Evolutionary conservation across 768 basidiomycete species (phyloP).

Genomic region (Rhodocollybia butyracea): DNA sequence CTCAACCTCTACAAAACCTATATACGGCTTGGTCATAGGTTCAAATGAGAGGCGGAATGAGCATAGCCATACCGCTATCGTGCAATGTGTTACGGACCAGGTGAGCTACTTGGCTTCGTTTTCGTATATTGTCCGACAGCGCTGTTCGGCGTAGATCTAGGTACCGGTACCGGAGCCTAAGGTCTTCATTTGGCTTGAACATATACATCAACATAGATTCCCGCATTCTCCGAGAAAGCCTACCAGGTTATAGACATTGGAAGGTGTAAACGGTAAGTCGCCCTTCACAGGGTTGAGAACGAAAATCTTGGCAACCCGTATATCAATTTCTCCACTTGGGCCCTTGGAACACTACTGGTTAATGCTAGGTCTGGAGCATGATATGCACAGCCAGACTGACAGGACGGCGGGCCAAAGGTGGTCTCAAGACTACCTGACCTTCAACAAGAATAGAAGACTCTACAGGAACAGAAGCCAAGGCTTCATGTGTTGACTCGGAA

Average conservation of each 20-base stretch:
- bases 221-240: constrained; percentile 23
- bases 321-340: constrained; percentile 74
- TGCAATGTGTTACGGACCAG: constrained; percentile 71
- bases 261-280: constrained; percentile 82
- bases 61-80: constrained; percentile 54
- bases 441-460: constrained; percentile 78
- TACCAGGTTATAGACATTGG: constrained; percentile 72
- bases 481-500: constrained; percentile 24
- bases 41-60: constrained; percentile 8
- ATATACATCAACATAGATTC: not conserved
- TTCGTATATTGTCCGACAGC: constrained; percentile 76
- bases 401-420: constrained; percentile 55
- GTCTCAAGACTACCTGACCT: constrained; percentile 68
- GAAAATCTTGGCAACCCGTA: constrained; percentile 64
- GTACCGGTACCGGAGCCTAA: constrained; percentile 82
- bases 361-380: constrained; percentile 1
- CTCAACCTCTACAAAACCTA: constrained; percentile 91
- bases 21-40: constrained; percentile 12
- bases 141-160: constrained; percentile 80
- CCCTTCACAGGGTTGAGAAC: constrained; percentile 77
- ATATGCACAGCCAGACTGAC: constrained; percentile 35
- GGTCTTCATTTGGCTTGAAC: constrained; percentile 76
- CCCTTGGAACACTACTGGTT: constrained; percentile 32
- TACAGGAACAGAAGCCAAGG: constrained; percentile 50
- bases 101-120: constrained; percentile 79